phyloP scores from a whole-genome alignment of 2,329 filamentous ascomycete genomes.

The Stromatinia cepivora region DNA sequence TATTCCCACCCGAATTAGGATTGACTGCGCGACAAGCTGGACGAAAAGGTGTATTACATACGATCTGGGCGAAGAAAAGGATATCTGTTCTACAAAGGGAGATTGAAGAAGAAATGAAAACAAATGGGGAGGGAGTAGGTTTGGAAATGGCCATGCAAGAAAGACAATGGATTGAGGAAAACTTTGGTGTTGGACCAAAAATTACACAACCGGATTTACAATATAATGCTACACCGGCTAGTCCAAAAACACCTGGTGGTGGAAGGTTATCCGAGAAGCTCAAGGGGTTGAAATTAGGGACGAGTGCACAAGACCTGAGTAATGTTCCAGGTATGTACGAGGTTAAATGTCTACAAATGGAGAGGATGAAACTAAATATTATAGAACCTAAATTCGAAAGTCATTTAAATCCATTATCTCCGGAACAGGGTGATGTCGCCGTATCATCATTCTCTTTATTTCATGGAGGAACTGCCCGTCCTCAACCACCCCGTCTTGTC shows the following conservation, averaged over 20 bases:
- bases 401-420: conserved; percentile 51
- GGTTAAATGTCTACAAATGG: neutral
- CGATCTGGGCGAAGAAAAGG: conserved; percentile 84
- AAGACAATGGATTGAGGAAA: conserved; percentile 79
- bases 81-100: conserved; percentile 73
- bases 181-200: conserved; percentile 54
- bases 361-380: conserved; percentile 27
- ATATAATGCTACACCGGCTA: conserved; percentile 49
- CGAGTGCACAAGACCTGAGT: conserved; percentile 64
- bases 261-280: conserved; percentile 76
- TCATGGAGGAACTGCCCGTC: conserved; percentile 48
- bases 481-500: conserved; percentile 42
- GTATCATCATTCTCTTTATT: conserved; percentile 63
- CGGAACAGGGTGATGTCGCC: conserved; percentile 62
- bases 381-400: conserved; percentile 32
- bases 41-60: conserved; percentile 77
- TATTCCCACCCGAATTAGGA: conserved; percentile 76
- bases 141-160: conserved; percentile 82
- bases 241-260: conserved; percentile 62
- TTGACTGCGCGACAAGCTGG: conserved; percentile 65
- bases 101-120: conserved; percentile 69
- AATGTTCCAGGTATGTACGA: conserved; percentile 52
- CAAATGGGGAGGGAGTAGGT: conserved; percentile 79
- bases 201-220: conserved; percentile 37
- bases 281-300: conserved; percentile 75